Percentiles rank a stretch among this genome's conserved stretches.
Evolutionary conservation across 176 grass and related monocot genomes (phyloP).

Genomic region (Lolium rigidum): DNA sequence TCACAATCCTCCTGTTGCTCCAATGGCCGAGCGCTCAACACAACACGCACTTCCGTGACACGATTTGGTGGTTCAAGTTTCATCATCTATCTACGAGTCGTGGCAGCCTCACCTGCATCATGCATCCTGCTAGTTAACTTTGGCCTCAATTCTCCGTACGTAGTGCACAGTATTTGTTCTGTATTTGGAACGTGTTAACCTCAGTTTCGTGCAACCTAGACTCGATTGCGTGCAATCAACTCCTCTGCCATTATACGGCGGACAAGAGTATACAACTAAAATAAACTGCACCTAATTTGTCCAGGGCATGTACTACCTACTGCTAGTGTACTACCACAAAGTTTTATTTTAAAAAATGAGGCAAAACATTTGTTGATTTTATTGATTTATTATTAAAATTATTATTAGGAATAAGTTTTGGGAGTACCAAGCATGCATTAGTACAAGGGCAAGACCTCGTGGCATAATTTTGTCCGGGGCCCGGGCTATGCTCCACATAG

Average conservation of each 20-base stretch:
- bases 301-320: neutral
- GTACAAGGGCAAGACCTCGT: too few relatives aligned
- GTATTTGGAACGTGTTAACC: neutral
- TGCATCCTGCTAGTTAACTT: neutral
- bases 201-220: slow-evolving; percentile 3
- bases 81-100: neutral
- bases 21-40: neutral
- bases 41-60: neutral
- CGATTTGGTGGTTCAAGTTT: neutral
- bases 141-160: neutral
- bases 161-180: neutral
- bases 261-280: neutral
- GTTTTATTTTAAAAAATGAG: too few relatives aligned
- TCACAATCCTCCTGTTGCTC: neutral
- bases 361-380: too few relatives aligned
- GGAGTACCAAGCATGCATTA: too few relatives aligned
- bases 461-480: too few relatives aligned
- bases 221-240: slow-evolving; percentile 41
- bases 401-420: too few relatives aligned
- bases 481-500: too few relatives aligned
- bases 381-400: too few relatives aligned
- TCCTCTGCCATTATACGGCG: neutral
- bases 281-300: neutral
- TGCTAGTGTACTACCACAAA: too few relatives aligned
- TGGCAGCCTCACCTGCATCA: slow-evolving; percentile 11